Percentiles rank a stretch among this genome's conserved stretches.
These are phyloP conservation scores for Vanrija pseudolonga DNA, from an alignment of 1,284 basidiomycete genomes.

Conservation along the genomic window DNA sequence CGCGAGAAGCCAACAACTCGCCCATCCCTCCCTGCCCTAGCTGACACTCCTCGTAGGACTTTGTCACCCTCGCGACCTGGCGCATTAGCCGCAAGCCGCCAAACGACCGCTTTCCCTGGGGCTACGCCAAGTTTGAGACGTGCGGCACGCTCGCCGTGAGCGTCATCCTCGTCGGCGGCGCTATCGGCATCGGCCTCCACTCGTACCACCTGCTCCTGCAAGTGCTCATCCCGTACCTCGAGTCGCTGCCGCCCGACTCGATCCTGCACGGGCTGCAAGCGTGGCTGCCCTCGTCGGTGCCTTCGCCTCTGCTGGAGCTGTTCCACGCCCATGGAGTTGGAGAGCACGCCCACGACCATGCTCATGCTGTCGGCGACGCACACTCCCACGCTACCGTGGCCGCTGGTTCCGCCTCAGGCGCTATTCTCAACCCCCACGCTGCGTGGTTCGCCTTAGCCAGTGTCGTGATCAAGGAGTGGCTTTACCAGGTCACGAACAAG, in stretches of 20 bases:
- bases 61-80: conserved; percentile 91
- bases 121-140: conserved; percentile 90
- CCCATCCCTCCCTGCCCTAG: neutral
- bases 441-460: conserved; percentile 89
- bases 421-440: conserved; percentile 82
- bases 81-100: conserved; percentile 76
- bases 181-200: conserved; percentile 88
- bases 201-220: conserved; percentile 61
- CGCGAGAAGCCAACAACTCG: neutral
- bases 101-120: conserved; percentile 58
- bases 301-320: conserved; percentile 47
- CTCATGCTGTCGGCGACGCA: conserved; percentile 19
- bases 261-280: conserved; percentile 33
- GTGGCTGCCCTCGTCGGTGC: conserved; percentile 42
- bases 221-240: conserved; percentile 48
- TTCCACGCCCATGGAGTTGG: conserved; percentile 53
- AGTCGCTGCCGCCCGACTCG: conserved; percentile 44
- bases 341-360: conserved; percentile 39
- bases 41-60: conserved; percentile 55
- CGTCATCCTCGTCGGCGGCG: conserved; percentile 75
- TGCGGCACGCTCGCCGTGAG: conserved; percentile 82
- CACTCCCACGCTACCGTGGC: conserved; percentile 23
- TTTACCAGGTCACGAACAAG: conserved; percentile 79
- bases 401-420: conserved; percentile 18
- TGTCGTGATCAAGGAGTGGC: conserved; percentile 83